Conservation (phyloP, 345 rosid species). For the Eucalyptus tenuipes region DNA sequence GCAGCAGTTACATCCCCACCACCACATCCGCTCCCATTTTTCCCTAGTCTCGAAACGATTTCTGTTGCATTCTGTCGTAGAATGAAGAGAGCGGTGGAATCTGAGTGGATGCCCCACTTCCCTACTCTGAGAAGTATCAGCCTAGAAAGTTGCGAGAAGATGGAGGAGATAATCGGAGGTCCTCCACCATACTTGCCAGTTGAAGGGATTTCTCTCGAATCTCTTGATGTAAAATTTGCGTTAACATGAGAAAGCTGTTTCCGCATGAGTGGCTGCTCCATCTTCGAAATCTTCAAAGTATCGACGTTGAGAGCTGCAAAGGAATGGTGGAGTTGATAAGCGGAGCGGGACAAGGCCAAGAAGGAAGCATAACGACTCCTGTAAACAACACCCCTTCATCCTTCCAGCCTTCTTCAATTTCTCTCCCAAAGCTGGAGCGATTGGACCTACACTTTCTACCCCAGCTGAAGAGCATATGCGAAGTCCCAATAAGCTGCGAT, state of each 20-base stretch:
- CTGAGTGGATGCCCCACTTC: not conserved
- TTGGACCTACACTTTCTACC: fast-evolving
- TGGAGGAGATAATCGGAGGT: constrained; percentile 12
- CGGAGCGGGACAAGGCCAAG: not conserved
- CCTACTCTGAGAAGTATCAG: not conserved
- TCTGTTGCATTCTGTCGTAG: too few species aligned
- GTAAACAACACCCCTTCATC: not conserved
- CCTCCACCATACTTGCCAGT: not conserved
- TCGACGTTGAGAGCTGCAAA: not conserved
- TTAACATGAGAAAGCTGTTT: not conserved
- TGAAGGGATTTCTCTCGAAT: not conserved
- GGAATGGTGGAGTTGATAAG: not conserved
- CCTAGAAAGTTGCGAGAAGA: fast-evolving
- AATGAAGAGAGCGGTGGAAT: not conserved
- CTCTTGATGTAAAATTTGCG: fast-evolving
- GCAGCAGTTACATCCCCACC: not conserved
- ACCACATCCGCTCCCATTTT: not conserved
- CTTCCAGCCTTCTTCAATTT: not conserved
- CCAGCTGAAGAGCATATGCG: not conserved
- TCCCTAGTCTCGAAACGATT: not conserved
- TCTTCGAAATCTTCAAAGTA: not conserved
- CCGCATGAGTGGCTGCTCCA: not conserved
- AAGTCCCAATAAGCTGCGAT: not conserved
- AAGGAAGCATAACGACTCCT: not conserved
- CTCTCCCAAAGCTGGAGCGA: fast-evolving